Percentiles rank a stretch among this genome's conserved stretches.
phyloP scores from a whole-genome alignment of 768 basidiomycete species.

The Lactarius hengduanensis region DNA sequence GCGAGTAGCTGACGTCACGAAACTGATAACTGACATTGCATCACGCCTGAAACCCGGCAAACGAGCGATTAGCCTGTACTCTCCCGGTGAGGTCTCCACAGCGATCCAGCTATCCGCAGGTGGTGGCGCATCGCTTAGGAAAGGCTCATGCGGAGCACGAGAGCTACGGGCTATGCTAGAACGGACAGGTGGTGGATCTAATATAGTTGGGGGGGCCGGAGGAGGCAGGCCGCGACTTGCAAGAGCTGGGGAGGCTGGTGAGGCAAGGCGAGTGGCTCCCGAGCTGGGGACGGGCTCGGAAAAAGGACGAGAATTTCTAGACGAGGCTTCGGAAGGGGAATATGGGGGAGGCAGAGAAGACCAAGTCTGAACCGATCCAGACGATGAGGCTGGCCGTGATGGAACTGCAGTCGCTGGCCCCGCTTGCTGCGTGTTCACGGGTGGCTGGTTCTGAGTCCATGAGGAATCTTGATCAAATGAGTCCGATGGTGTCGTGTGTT shows the following conservation, averaged over 20 bases:
- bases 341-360: constrained; percentile 33
- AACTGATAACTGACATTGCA: constrained; percentile 47
- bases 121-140: constrained; percentile 58
- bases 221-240: constrained; percentile 31
- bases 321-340: constrained; percentile 25
- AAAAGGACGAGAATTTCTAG: constrained; percentile 26
- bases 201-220: constrained; percentile 58
- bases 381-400: constrained; percentile 13
- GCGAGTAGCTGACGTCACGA: constrained; percentile 5
- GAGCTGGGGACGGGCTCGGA: constrained; percentile 25
- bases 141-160: constrained; percentile 50
- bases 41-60: constrained; percentile 68
- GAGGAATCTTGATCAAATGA: constrained; percentile 28
- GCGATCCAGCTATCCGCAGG: constrained; percentile 59
- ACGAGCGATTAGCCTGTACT: constrained; percentile 57
- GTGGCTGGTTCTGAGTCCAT: constrained; percentile 21
- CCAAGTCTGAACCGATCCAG: constrained; percentile 24
- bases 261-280: constrained; percentile 21
- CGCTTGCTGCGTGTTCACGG: constrained; percentile 20
- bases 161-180: constrained; percentile 25
- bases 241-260: constrained; percentile 18
- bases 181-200: constrained; percentile 44
- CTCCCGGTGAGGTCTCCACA: constrained; percentile 55
- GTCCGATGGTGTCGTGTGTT: constrained; percentile 27
- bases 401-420: constrained; percentile 1